These are phyloP conservation scores for Bipolaris zeicola DNA, from an alignment of 2,329 filamentous ascomycete species.

Conservation along the genomic window DNA sequence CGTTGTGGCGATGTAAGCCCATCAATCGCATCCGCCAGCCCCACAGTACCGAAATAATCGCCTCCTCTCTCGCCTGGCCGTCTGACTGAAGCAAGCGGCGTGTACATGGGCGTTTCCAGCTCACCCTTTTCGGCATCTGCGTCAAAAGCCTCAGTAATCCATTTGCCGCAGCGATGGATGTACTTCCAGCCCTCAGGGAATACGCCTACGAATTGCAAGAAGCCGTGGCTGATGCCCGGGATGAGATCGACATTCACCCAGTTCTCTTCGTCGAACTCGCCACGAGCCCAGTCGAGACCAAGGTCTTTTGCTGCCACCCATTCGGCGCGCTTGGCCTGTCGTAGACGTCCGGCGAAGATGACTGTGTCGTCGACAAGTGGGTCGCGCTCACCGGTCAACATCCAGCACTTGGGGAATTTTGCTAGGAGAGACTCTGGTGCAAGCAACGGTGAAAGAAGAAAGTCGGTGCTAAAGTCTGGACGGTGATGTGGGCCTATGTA, in stretches of 20 bases:
- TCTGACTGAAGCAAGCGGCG: conserved; percentile 7
- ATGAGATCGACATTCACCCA: conserved; percentile 83
- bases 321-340: conserved; percentile 72
- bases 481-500: conserved; percentile 94
- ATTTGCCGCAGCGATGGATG: conserved; percentile 76
- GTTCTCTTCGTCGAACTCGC: conserved; percentile 71
- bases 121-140: conserved; percentile 39
- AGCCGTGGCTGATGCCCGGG: conserved; percentile 89
- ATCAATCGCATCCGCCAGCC: conserved; percentile 76
- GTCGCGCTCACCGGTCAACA: conserved; percentile 92
- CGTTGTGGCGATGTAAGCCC: conserved; percentile 49
- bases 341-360: conserved; percentile 88
- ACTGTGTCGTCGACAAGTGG: conserved; percentile 96
- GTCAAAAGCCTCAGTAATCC: conserved; percentile 81
- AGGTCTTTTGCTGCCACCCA: conserved; percentile 62
- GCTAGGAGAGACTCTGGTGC: conserved; percentile 83
- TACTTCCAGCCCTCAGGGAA: conserved; percentile 92
- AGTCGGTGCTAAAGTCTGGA: conserved; percentile 91
- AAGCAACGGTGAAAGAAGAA: conserved; percentile 84
- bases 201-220: conserved; percentile 85
- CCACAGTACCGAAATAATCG: conserved; percentile 78
- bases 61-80: conserved; percentile 51
- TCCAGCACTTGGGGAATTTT: conserved; percentile 91
- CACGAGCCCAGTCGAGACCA: conserved; percentile 59
- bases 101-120: conserved; percentile 20